Conservation (phyloP, 306 rosid genomes). For the Geum urbanum region DNA sequence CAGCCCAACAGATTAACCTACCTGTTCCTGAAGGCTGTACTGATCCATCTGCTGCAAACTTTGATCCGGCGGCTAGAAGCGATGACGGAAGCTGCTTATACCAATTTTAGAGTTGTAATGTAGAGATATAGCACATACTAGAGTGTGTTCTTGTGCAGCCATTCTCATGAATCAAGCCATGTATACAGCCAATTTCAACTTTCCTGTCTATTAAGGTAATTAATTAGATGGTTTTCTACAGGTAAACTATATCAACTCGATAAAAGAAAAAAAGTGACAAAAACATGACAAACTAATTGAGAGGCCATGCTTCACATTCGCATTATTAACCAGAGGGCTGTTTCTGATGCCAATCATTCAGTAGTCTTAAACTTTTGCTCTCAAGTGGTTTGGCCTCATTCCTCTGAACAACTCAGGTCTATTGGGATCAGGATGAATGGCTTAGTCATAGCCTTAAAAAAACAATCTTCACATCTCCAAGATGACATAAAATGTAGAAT, state of each 20-base stretch:
- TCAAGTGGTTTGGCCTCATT: not conserved
- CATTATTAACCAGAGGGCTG: not conserved
- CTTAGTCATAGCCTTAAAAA: not conserved
- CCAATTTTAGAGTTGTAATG: constrained; percentile 28
- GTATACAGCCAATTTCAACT: not conserved
- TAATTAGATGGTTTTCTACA: not conserved
- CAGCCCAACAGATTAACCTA: constrained; percentile 50
- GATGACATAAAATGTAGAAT: constrained; percentile 2
- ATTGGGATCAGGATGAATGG: not conserved
- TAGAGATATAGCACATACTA: constrained; percentile 11
- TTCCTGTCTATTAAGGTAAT: not conserved
- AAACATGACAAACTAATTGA: not conserved
- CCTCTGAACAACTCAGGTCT: not conserved
- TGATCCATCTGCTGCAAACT: constrained; percentile 51
- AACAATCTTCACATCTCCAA: not conserved
- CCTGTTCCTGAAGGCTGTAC: constrained; percentile 60
- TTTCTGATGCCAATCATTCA: not conserved
- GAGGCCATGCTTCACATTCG: not conserved
- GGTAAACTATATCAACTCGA: not conserved
- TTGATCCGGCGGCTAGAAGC: constrained; percentile 52
- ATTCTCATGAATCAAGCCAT: too few species aligned
- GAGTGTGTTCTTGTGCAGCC: not conserved
- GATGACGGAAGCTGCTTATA: constrained; percentile 45
- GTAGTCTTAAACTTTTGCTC: not conserved
- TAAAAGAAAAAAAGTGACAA: not conserved